phyloP scores from a whole-genome alignment of 768 basidiomycete genomes.

The Xerocomus brunneocitrinus region DNA sequence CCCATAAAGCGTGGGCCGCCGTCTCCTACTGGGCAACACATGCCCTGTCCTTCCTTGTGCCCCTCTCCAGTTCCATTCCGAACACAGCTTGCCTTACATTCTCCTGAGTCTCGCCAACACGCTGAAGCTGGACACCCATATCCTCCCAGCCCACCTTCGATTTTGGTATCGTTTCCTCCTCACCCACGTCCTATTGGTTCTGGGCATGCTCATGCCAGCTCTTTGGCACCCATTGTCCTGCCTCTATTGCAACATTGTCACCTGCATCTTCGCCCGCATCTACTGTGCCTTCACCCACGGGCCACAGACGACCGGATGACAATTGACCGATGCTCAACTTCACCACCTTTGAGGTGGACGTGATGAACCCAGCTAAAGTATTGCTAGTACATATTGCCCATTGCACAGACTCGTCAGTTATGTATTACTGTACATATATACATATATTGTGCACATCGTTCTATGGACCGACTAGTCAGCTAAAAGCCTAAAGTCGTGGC shows the following conservation, averaged over 20 bases:
- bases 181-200: constrained; percentile 69
- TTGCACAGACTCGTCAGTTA: no score
- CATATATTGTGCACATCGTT: no score
- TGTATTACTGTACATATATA: no score
- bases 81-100: constrained; percentile 62
- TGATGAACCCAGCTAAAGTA: constrained; percentile 43
- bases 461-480: no score
- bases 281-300: constrained; percentile 49
- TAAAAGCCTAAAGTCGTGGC: no score
- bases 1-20: constrained; percentile 22
- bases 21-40: constrained; percentile 48
- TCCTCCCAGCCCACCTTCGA: constrained; percentile 47
- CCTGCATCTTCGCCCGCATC: no score
- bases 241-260: constrained; percentile 67
- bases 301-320: constrained; percentile 35
- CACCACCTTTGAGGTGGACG: constrained; percentile 49
- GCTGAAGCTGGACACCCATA: constrained; percentile 30
- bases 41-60: constrained; percentile 55
- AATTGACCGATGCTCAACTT: constrained; percentile 39
- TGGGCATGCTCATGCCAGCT: constrained; percentile 41
- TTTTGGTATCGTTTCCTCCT: constrained; percentile 62
- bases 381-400: no score
- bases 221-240: constrained; percentile 49
- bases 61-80: constrained; percentile 73
- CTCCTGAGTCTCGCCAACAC: constrained; percentile 60